A percentile compares a stretch with the other conserved stretches of the same genome.
Conservation (phyloP, 345 rosid species). For the Reutealis trisperma region DNA sequence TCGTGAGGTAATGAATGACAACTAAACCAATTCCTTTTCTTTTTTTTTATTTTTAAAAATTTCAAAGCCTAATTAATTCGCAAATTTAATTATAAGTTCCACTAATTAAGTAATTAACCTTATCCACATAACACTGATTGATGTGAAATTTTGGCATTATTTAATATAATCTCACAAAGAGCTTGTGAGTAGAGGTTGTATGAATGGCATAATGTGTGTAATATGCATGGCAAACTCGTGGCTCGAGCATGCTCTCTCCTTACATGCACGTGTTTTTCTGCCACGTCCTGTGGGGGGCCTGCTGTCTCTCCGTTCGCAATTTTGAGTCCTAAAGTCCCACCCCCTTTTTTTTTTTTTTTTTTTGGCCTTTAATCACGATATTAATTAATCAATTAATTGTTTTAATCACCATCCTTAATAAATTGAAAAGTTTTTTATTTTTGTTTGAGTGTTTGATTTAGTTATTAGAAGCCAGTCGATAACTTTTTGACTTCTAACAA, state of each 20-base stretch:
- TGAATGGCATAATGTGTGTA: background rate
- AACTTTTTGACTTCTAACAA: too few species aligned
- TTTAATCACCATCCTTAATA: too few species aligned
- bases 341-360: too few species aligned
- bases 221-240: background rate
- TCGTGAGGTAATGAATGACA: background rate
- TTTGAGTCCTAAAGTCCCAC: too few species aligned
- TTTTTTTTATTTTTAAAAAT: background rate
- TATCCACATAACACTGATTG: background rate
- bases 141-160: background rate
- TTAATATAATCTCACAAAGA: background rate
- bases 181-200: background rate
- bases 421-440: too few species aligned
- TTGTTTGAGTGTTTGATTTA: too few species aligned
- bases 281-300: too few species aligned
- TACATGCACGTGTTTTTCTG: too few species aligned
- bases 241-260: background rate
- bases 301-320: too few species aligned
- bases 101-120: background rate
- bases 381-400: too few species aligned
- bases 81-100: background rate
- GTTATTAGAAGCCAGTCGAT: too few species aligned
- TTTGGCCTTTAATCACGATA: too few species aligned
- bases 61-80: background rate
- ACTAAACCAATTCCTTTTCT: background rate